A percentile compares a stretch with the other conserved stretches of the same genome.
These are phyloP conservation scores for Sordariomycetes sp. DNA, from an alignment of 2,329 filamentous ascomycete genomes.

Conservation along the genomic window DNA sequence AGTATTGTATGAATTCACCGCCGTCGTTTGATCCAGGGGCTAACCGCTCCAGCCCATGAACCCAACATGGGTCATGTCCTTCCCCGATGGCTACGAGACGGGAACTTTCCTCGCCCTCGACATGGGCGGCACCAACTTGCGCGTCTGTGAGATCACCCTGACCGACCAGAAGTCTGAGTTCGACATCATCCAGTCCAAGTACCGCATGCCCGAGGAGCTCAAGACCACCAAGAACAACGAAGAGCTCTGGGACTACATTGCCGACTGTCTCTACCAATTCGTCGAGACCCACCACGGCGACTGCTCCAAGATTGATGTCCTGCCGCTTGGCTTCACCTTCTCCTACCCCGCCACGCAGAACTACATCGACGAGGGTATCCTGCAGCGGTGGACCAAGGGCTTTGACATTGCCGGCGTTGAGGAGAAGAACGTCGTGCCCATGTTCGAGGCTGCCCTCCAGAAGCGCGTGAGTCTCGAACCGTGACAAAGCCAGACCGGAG, in stretches of 20 bases:
- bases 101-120: slow-evolving; percentile 86
- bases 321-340: slow-evolving; percentile 90
- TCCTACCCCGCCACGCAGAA: slow-evolving; percentile 91
- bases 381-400: slow-evolving; percentile 96
- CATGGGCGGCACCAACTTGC: slow-evolving; percentile 93
- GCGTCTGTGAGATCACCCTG: slow-evolving; percentile 87
- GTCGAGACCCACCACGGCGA: slow-evolving; percentile 76
- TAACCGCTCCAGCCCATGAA: slow-evolving; percentile 91
- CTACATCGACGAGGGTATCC: slow-evolving; percentile 83
- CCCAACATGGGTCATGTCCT: slow-evolving; percentile 89
- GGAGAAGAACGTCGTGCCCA: slow-evolving; percentile 80
- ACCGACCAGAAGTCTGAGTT: slow-evolving; percentile 84
- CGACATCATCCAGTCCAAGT: slow-evolving; percentile 93
- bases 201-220: slow-evolving; percentile 86
- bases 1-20: slow-evolving; percentile 82
- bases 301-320: slow-evolving; percentile 47
- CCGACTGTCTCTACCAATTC: slow-evolving; percentile 86
- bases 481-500: neutral
- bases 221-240: slow-evolving; percentile 79
- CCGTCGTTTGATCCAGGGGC: too few relatives aligned
- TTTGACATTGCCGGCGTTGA: slow-evolving; percentile 92
- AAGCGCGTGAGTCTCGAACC: slow-evolving; percentile 28
- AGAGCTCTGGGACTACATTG: slow-evolving; percentile 91
- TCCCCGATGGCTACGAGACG: slow-evolving; percentile 77
- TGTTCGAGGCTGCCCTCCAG: slow-evolving; percentile 70